Evolutionary conservation across 768 basidiomycete genomes (phyloP).

Genomic region (Leccinum aurantiacum): DNA sequence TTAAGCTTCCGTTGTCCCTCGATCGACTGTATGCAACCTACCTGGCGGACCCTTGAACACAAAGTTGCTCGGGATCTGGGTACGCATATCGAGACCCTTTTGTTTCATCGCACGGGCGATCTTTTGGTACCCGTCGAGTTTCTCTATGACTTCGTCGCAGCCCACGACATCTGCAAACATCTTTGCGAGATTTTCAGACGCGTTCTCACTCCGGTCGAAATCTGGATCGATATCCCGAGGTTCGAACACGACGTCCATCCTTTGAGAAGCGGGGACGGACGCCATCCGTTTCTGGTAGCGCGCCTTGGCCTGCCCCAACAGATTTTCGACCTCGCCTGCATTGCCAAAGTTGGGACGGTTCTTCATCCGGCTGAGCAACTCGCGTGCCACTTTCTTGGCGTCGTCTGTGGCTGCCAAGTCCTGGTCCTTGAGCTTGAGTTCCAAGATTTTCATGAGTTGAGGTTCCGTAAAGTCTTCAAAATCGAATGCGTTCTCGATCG

Average conservation of each 20-base stretch:
- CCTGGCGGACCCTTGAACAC: slow-evolving; percentile 76
- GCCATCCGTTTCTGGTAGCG: slow-evolving; percentile 44
- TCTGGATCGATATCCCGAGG: slow-evolving; percentile 64
- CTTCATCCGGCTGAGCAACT: slow-evolving; percentile 38
- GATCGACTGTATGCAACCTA: slow-evolving; percentile 17
- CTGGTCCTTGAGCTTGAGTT: slow-evolving; percentile 57
- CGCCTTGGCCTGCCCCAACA: slow-evolving; percentile 53
- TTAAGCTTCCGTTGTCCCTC: background rate
- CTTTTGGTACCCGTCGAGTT: slow-evolving; percentile 52
- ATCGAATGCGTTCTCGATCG: slow-evolving; percentile 64
- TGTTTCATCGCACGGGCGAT: slow-evolving; percentile 46
- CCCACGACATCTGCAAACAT: slow-evolving; percentile 68
- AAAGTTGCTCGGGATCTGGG: slow-evolving; percentile 59
- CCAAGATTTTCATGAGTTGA: slow-evolving; percentile 53
- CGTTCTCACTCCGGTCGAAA: slow-evolving; percentile 48
- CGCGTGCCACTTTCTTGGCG: slow-evolving; percentile 59
- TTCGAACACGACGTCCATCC: slow-evolving; percentile 37
- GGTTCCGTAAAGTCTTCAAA: slow-evolving; percentile 63
- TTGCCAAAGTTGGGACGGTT: slow-evolving; percentile 66
- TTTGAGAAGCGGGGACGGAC: slow-evolving; percentile 23
- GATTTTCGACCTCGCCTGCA: slow-evolving; percentile 63
- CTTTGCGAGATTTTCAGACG: slow-evolving; percentile 51
- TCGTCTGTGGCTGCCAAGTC: slow-evolving; percentile 55
- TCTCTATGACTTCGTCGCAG: slow-evolving; percentile 51
- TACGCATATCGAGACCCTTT: slow-evolving; percentile 43